Percentiles rank a stretch among this genome's conserved stretches.
Conservation (phyloP, 225 moss, liverwort and hornwort species). For the Pseudoscleropodium purum region DNA sequence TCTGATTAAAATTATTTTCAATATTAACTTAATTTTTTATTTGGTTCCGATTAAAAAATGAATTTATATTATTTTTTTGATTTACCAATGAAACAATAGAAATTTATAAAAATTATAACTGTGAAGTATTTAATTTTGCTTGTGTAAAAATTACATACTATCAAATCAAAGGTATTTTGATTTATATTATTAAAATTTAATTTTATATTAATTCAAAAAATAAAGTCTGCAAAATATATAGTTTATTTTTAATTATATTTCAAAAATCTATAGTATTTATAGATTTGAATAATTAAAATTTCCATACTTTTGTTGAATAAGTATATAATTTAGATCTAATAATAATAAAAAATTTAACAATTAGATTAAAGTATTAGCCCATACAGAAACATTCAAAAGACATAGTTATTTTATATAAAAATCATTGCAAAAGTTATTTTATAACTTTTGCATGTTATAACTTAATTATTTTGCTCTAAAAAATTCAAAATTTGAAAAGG, state of each 20-base stretch:
- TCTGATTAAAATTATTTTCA: no score
- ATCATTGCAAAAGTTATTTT: fast-evolving
- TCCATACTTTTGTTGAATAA: fast-evolving
- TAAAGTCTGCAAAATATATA: not conserved
- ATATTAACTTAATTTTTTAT: no score
- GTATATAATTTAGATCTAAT: no score
- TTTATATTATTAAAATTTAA: fast-evolving
- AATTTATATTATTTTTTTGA: not conserved
- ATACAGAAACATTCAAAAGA: no score
- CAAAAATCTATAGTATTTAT: no score
- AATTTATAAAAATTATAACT: not conserved
- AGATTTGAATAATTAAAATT: not conserved
- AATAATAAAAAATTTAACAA: not conserved
- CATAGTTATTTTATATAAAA: not conserved
- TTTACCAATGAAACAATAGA: fast-evolving
- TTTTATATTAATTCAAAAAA: not conserved
- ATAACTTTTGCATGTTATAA: not conserved
- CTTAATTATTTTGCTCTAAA: no score
- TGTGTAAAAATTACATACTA: no score
- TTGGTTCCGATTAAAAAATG: not conserved
- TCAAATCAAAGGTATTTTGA: fast-evolving
- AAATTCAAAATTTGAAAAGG: not conserved
- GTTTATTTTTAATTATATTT: no score
- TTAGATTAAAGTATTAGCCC: no score
- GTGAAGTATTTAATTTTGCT: fast-evolving